Conservation (phyloP, 208 protist species). For the Trichomonas gallinae region DNA sequence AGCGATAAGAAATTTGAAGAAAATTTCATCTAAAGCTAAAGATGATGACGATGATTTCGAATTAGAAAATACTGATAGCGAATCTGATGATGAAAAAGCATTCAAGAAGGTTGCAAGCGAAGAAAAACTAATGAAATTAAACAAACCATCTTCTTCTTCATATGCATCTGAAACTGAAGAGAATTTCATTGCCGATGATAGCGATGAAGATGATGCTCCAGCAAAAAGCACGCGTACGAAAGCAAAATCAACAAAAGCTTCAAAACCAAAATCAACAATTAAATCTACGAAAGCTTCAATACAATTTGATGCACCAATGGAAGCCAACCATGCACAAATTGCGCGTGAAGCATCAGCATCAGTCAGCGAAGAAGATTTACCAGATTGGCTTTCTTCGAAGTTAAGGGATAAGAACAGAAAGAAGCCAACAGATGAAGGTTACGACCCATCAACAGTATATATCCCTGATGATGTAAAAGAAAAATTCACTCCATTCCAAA, state of each 20-base stretch:
- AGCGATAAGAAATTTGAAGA: not conserved
- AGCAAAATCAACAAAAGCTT: not conserved
- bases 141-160: not conserved
- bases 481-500: constrained; percentile 26
- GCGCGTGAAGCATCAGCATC: not conserved
- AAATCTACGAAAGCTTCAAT: not conserved
- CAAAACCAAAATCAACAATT: not conserved
- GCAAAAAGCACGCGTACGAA: too few species aligned
- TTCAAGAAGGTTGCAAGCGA: not conserved
- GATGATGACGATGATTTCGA: not conserved
- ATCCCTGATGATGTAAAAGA: not conserved
- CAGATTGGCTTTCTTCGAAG: not conserved
- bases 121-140: not conserved
- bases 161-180: not conserved
- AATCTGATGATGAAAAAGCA: not conserved
- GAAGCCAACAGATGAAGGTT: not conserved
- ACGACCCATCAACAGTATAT: constrained; percentile 24
- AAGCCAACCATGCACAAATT: not conserved
- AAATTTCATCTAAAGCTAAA: not conserved
- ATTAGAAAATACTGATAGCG: not conserved
- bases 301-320: not conserved
- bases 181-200: not conserved
- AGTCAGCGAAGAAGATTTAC: not conserved
- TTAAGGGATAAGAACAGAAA: not conserved
- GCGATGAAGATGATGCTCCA: not conserved